Base-by-base conservation (phyloP, 1,139 yeast genomes). In the Blastobotrys serpentis region DNA sequence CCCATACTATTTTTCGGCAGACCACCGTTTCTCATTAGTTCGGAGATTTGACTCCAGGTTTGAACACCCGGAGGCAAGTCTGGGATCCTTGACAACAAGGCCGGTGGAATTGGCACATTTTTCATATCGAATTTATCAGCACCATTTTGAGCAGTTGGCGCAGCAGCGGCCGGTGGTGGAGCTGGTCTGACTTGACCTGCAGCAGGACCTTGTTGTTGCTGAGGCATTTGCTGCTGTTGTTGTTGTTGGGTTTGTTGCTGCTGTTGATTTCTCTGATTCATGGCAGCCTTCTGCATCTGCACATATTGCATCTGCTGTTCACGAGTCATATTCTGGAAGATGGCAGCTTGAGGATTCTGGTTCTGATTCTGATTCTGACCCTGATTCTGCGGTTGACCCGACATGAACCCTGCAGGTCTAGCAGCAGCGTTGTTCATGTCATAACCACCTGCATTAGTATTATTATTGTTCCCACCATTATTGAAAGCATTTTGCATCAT, bases 11-110 rank as follows among this genome's bases (percentile, higher is more conserved):
- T 73, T 3, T 75, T 74, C 0, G 85, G 79, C 25, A 85, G 69
- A 46, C 78, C 71, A 49, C 78, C 81, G 55, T 79, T 77, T 52
- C 77, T 78, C 46, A 85, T 74, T 56, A 85, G 76, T 47, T 84
- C 87, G 63, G 85, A 82, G 22, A 89, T 80, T 63, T 84, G 90
- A 38, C 80, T 78, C 96, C 96, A 88, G 3, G 95, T 86, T 55
- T 78, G 82, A 34, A 83, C 83, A 47, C 82, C 85, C n/a, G 84
- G 82, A 0, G 96, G 96, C 30, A 89, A 71, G 42, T 81, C 82
- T 10, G 96, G 96, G 46, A 89, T 79, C 59, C 79, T 79, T 45
- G 77, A 74, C 42, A 89, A 69, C 38, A 89, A 66, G 4, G 82
- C 80, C n/a, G 78, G 80, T 1, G 97, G 97, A 46, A 89, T 86